phyloP scores from a whole-genome alignment of 2,329 filamentous ascomycete species.

The Ceratocystiopsis brevicomis region DNA sequence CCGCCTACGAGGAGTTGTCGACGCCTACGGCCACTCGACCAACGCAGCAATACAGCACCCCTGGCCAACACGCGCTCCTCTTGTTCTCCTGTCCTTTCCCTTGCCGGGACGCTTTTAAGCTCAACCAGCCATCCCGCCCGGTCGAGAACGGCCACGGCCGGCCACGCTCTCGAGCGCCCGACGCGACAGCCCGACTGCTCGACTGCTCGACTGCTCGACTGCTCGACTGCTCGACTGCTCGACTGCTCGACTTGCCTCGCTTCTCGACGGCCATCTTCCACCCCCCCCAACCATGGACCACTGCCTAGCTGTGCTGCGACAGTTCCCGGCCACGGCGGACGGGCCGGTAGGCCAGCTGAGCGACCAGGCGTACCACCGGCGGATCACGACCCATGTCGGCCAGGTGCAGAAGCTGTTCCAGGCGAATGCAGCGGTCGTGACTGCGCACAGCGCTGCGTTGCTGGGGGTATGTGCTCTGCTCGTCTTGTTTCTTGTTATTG shows the following conservation, averaged over 20 bases:
- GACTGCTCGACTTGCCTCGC: too few relatives aligned
- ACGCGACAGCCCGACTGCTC: neutral
- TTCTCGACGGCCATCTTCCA: neutral
- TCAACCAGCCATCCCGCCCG: too few relatives aligned
- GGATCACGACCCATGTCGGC: constrained; percentile 19
- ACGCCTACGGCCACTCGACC: too few relatives aligned
- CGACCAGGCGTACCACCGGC: constrained; percentile 22
- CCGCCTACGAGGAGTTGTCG: too few relatives aligned
- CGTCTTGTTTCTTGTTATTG: neutral
- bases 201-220: neutral
- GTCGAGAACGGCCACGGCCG: neutral
- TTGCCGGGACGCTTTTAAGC: too few relatives aligned
- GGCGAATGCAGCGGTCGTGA: constrained; percentile 16
- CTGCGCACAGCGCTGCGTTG: constrained; percentile 18
- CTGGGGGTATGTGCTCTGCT: constrained; percentile 19
- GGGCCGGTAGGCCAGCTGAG: constrained; percentile 3
- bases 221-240: neutral
- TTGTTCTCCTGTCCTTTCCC: too few relatives aligned
- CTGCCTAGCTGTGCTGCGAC: constrained; percentile 19
- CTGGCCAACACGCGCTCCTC: too few relatives aligned
- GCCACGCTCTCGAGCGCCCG: neutral
- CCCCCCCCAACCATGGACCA: constrained; percentile 17
- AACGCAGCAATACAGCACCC: too few relatives aligned
- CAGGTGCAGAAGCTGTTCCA: constrained; percentile 21
- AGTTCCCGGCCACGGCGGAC: constrained; percentile 20